Evolutionary conservation across 2,329 filamentous ascomycete species (phyloP), one percentile per base, ranked within the genome.

Genomic region (Microsporum ferrugineum): DNA sequence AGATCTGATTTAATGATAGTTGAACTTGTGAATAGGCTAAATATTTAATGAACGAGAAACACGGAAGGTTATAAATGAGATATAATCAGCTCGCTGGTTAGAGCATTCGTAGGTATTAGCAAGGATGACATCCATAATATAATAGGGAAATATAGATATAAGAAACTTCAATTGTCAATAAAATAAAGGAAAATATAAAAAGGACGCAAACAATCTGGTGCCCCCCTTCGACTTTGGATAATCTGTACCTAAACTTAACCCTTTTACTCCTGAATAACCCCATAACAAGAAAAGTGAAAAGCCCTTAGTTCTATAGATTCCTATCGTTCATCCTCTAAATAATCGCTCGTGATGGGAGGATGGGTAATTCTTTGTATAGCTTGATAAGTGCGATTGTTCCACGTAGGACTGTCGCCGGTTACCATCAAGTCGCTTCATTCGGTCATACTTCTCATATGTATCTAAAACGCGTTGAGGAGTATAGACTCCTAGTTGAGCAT

Each of bases 391-490:
- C 17, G 27, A 8, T 34, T 43, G 29, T 12, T 55, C 51, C 31
- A 55, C 36, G 31, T 55, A 55, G 10, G 51, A 38, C 29, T 36
- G 51, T 12, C 60, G 45, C 7, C 60, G 59, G 51, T 60, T 53
- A 12, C 43, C 58, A 17, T 63, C 51, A 8, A 62, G 23, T 36
- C 58, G 39, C 31, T 59, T 59, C 58, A 59, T 63, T 12, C 55
- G 43, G 29, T 60, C 63, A 62, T 61, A 55, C 17, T 60, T 53
- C 27, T 61, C 57, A 17, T 60, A 62, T 17, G 51, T 34, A 36
- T 65, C 58, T 23, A 62, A 38, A 3, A 31, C 38, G 2, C 57
- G 51, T 6, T 43, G 31, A 39, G 58, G 57, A 10, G 51, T 55
- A n/a, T 55, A 55, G 34, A 29, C 51, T 34, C 14, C 51, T 10